Conservation (phyloP, 495 filamentous ascomycete species). For the Rostrohypoxylon terebratum region DNA sequence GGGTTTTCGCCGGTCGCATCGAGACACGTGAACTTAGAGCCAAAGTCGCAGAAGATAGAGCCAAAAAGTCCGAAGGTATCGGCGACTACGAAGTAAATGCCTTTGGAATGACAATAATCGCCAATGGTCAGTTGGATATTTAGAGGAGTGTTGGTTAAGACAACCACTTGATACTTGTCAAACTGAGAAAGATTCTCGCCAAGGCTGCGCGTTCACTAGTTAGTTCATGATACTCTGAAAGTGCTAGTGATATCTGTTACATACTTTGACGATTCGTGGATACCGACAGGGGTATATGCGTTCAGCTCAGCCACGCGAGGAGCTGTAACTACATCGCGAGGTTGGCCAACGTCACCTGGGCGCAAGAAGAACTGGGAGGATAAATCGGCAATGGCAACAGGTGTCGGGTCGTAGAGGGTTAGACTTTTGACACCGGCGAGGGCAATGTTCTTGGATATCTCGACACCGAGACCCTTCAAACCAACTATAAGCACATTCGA, state of each 20-base stretch:
- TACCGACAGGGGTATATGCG: slow-evolving; percentile 88
- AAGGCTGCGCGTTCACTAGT: slow-evolving; percentile 58
- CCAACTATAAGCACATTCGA: slow-evolving; percentile 95
- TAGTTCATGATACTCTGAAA: slow-evolving; percentile 17
- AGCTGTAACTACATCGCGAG: slow-evolving; percentile 84
- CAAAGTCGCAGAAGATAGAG: slow-evolving; percentile 96
- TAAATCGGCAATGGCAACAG: slow-evolving; percentile 83
- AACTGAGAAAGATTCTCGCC: slow-evolving; percentile 78
- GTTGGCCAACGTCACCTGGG: slow-evolving; percentile 88
- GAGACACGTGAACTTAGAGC: slow-evolving; percentile 87
- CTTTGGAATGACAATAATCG: slow-evolving; percentile 92
- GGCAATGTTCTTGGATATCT: slow-evolving; percentile 99
- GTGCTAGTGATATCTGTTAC: slow-evolving; percentile 5
- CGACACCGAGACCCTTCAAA: slow-evolving; percentile 92
- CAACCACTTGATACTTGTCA: slow-evolving; percentile 89
- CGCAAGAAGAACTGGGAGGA: slow-evolving; percentile 97
- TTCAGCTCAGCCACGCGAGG: slow-evolving; percentile 95
- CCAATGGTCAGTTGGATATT: slow-evolving; percentile 83
- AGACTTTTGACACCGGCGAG: slow-evolving; percentile 89
- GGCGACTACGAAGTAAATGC: slow-evolving; percentile 87
- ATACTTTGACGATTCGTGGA: slow-evolving; percentile 70
- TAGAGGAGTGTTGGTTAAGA: slow-evolving; percentile 85
- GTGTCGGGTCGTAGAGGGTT: slow-evolving; percentile 87
- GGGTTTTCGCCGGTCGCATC: slow-evolving; percentile 93
- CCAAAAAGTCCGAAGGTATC: slow-evolving; percentile 96